Percentiles rank a stretch among this genome's conserved stretches.
Conservation (phyloP, 148 eudicot species). For the Polygonum maritimum region DNA sequence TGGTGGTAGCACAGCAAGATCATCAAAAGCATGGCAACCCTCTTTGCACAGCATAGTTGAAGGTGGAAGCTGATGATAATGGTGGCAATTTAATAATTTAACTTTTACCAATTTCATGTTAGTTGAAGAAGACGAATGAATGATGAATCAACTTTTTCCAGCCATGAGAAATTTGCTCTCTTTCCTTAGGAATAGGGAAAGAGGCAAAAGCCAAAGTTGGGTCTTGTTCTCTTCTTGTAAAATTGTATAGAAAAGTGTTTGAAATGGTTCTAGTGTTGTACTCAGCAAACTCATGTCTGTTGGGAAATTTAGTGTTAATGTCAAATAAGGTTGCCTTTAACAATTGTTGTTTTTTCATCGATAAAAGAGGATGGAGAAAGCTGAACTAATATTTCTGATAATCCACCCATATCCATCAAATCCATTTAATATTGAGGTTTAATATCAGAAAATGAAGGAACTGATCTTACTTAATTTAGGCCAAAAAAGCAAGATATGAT, state of each 20-base stretch:
- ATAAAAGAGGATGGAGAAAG: not conserved
- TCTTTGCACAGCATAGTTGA: slow-evolving; percentile 76
- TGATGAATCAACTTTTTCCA: not conserved
- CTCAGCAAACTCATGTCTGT: slow-evolving; percentile 18
- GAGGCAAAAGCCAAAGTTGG: not conserved
- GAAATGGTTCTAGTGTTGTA: not conserved
- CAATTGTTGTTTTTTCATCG: not conserved
- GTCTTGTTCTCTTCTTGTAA: not conserved
- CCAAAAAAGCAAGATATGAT: not conserved
- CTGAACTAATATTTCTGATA: not conserved
- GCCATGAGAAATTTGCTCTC: not conserved
- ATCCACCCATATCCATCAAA: not conserved
- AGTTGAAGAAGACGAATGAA: not conserved
- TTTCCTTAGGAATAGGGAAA: not conserved
- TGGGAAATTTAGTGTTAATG: slow-evolving; percentile 5
- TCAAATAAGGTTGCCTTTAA: not conserved
- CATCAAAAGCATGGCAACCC: slow-evolving; percentile 87
- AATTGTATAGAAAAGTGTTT: slow-evolving; percentile 1
- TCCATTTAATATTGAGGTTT: not conserved
- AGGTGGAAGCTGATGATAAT: slow-evolving; percentile 37
- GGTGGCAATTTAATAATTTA: not conserved
- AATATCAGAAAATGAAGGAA: not conserved
- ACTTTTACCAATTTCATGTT: not conserved
- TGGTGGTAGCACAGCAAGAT: slow-evolving; percentile 27
- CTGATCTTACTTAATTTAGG: not conserved